Conservation (phyloP, 176 grass and related monocot genomes). For the Carex pumila region DNA sequence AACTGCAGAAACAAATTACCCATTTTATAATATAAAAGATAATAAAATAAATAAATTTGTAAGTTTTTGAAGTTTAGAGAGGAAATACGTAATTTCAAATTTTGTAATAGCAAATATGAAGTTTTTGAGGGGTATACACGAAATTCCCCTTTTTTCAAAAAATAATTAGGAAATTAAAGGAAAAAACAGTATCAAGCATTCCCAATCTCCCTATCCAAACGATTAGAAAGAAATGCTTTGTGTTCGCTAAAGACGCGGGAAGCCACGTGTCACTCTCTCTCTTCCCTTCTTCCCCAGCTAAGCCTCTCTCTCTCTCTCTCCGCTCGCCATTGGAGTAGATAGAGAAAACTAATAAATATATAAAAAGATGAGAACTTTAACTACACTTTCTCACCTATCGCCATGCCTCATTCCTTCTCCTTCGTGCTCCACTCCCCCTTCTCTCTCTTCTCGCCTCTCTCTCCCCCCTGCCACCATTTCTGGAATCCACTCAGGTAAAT, state of each 20-base stretch:
- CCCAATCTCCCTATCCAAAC: not conserved
- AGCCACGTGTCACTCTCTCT: slow-evolving; percentile 8
- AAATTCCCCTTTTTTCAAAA: not conserved
- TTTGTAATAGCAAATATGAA: too few species aligned
- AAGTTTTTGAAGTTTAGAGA: too few species aligned
- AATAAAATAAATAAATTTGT: too few species aligned
- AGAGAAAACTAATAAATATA: not conserved
- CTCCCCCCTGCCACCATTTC: not conserved
- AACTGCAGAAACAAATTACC: too few species aligned
- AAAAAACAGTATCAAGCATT: slow-evolving; percentile 12
- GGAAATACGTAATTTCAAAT: too few species aligned
- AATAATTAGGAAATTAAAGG: not conserved
- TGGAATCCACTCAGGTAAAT: not conserved
- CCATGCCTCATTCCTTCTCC: not conserved
- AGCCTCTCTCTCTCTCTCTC: not conserved
- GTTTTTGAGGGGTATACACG: too few species aligned
- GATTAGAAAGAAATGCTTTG: not conserved
- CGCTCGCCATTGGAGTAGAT: not conserved
- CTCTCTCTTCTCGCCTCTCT: slow-evolving; percentile 2
- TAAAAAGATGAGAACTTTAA: slow-evolving; percentile 18
- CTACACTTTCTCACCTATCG: not conserved
- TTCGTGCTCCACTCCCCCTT: not conserved
- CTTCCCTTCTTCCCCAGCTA: not conserved
- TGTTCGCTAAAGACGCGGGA: slow-evolving; percentile 16
- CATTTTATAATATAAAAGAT: too few species aligned